Evolutionary conservation across 192 early-diverging fungal species (phyloP), one percentile per base, ranked within the genome.

Genomic region (Paraglomus brasilianum): DNA sequence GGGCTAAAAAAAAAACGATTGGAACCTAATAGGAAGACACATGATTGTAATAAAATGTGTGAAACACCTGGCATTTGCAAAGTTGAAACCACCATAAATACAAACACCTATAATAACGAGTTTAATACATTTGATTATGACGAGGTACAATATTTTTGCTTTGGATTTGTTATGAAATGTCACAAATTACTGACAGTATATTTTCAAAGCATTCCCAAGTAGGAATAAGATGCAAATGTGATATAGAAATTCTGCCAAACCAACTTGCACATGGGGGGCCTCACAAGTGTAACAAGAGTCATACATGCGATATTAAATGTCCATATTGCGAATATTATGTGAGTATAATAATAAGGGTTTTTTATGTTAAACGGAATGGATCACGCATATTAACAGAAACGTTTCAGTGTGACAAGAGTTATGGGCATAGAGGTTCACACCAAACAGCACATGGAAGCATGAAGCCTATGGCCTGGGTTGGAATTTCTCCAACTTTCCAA

Each of bases 381-480:
- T 47, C 36, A 19, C 47, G 38, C 1, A 22, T 45, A 24, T 24
- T 46, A 15, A 21, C 42, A 44, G 13, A n/a, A 45, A 9, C 22
- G 9, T 45, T 70, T 48, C 52, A 75, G 52, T 78, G 76, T 19
- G 73, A 60, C 7, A 45, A 73, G 8, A 71, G 72, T 19, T 73
- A 65, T 13, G 62, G 53, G 38, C 77, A 79, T 24, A 44, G 60
- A 15, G 47, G 48, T 55, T 39, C 30, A 9, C 78, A 80, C 43
- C 48, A 78, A 40, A 78, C 74, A 8, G 60, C 64, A 22, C 70
- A 72, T 64, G 39, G 70, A 64, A 72, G n/a, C n/a, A 72, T 47
- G 36, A 55, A 1, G 17, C 24, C 21, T 24, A n/a, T 66, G 1
- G 21, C 24, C 48, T 44, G 19, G 14, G 4, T 63, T 42, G 8